Evolutionary conservation across 2,329 filamentous ascomycete species (phyloP), one percentile per base, ranked within the genome.

Genomic region (Hirsutella minnesotensis): DNA sequence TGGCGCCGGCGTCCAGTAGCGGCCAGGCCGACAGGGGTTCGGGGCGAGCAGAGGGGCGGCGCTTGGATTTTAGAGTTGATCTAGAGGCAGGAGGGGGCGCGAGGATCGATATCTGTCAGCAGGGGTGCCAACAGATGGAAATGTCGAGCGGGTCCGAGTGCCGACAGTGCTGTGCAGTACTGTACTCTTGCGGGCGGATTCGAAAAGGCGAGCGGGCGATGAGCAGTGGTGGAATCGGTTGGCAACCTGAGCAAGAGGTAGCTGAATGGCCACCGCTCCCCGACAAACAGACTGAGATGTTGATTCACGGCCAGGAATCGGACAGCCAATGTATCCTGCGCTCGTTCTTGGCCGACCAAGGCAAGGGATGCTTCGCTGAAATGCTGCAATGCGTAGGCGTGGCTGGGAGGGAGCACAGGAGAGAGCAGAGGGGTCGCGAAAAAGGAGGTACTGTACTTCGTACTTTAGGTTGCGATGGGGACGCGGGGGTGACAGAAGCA

Each of bases 21-120:
- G 46, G 47, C 42, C 49, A 51, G 51, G 50, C 42, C 45, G 49
- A 49, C 50, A 52, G 42, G 50, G 51, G 45, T 46, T 21, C 15
- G 22, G 38, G 27, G 41, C 38, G 42, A 50, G 48, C 44, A 47
- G 43, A 44, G 45, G 36, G 37, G 40, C 27, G 39, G 20, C 35
- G 20, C 27, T 31, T 30, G 40, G 40, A 41, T n/a, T 45, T 48
- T 51, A 49, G 44, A 50, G 48, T 49, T 51, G 49, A 31, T 40
- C 31, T 21, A 30, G 24, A 27, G 24, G 24, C 7, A 27, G 24
- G 24, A 12, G 24, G 24, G 24, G 7, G 24, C 7, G 24, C 24
- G 24, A 12, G 24, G 24, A 27, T 27, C 24, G 24, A 37, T 40
- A 47, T 47, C 45, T 44, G 43, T 45, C 40, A 40, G 41, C 46